Evolutionary conservation across 768 basidiomycete genomes (phyloP).

Genomic region (Butyriboletus loyo): DNA sequence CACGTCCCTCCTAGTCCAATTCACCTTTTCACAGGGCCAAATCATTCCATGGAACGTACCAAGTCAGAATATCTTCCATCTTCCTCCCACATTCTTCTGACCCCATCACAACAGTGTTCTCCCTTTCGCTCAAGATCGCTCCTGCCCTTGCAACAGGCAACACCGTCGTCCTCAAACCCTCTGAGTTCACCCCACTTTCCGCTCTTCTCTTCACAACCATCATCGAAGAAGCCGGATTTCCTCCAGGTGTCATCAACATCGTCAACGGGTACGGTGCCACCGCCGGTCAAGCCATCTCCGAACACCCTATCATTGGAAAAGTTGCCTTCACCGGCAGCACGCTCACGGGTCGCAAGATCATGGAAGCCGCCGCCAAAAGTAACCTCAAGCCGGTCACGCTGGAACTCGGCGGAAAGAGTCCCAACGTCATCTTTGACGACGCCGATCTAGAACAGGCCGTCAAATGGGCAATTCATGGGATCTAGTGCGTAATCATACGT

Average conservation of each 20-base stretch:
- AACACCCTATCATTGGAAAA: slow-evolving; percentile 5
- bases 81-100: background rate
- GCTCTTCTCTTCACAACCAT: slow-evolving; percentile 5
- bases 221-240: slow-evolving; percentile 7
- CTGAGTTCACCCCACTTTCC: slow-evolving; percentile 7
- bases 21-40: slow-evolving; percentile 2
- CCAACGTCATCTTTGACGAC: slow-evolving; percentile 10
- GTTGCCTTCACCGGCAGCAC: slow-evolving; percentile 11
- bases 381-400: slow-evolving; percentile 11
- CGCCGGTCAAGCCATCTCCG: slow-evolving; percentile 8
- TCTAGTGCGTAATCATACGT: slow-evolving; percentile 6
- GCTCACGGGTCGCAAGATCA: slow-evolving; percentile 10
- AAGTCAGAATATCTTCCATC: background rate
- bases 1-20: background rate
- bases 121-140: slow-evolving; percentile 6
- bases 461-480: slow-evolving; percentile 9
- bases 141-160: slow-evolving; percentile 11
- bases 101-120: background rate
- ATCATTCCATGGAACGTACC: slow-evolving; percentile 13
- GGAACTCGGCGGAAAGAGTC: slow-evolving; percentile 13
- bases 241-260: slow-evolving; percentile 7
- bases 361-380: slow-evolving; percentile 11
- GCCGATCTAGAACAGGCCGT: slow-evolving; percentile 11
- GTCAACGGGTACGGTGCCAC: slow-evolving; percentile 7
- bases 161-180: slow-evolving; percentile 10